Base-by-base conservation (phyloP, 352 stramenopile species). In the Phytophthora crassamura region DNA sequence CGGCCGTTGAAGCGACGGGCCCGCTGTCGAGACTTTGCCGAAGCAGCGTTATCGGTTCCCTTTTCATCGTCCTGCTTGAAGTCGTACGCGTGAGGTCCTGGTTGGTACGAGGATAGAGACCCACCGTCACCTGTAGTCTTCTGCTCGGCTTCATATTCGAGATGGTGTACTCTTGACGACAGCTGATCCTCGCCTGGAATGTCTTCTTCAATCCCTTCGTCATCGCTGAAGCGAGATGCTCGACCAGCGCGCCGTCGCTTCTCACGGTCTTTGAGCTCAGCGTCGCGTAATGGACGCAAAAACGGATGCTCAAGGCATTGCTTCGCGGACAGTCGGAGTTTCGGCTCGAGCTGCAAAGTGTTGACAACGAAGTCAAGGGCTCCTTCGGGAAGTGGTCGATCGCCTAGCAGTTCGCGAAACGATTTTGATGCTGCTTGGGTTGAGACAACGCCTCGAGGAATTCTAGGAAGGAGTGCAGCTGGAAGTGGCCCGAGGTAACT, bases 151-250 rank as follows among this genome's bases (percentile, higher is more conserved):
- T 80, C 70, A 8, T 46, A 57, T 30, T 78, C 62, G 30, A 32
- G 52, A 5, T 28, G 42, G 25, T 49, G 22, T 12, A 25, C 7
- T 41, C 11, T 2, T 46, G 30, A 20, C 32, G 42, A 22, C 25
- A 65, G n/a, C 14, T 43, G 33, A 39, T 79, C 64, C 30, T 78
- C 69, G 12, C 79, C 80, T 36, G 78, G 75, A 43, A 94, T 91
- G 22, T 92, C 84, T 56, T 94, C 86, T 51, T 94, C 84, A 28
- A 94, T 94, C 33, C 84, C 83, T 48, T 93, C 86, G 30, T 89
- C 82, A 7, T 72, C 66, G 34, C 65, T 62, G 22, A 61, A 16
- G 1, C 64, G 58, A 47, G 35, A 42, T 35, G 41, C 16, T 25
- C 30, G 36, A 20, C 62, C 43, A 11, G 39, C 58, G 28, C 54